A percentile compares a stretch with the other conserved stretches of the same genome.
These are phyloP conservation scores for Chytriomyces sp. DNA, from an alignment of 192 early-diverging fungal genomes.

Conservation along the genomic window DNA sequence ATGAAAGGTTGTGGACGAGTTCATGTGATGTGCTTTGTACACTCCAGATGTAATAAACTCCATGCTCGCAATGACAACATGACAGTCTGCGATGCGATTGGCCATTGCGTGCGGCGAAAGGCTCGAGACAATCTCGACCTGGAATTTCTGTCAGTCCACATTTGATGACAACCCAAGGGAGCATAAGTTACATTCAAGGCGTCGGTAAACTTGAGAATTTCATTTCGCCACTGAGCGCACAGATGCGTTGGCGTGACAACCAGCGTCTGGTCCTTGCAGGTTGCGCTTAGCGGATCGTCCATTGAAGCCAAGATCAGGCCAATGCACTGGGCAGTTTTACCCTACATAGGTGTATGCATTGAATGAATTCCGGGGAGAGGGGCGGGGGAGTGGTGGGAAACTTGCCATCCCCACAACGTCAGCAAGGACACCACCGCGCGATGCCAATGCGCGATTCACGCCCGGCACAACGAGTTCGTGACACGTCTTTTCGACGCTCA, in stretches of 20 bases:
- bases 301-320: neutral
- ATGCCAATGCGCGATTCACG: neutral
- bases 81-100: neutral
- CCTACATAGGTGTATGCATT: neutral
- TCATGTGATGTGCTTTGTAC: too few species aligned
- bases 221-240: neutral
- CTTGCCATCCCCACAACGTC: constrained; percentile 13
- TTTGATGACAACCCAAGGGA: too few species aligned
- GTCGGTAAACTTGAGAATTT: constrained; percentile 20
- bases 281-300: neutral
- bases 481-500: neutral
- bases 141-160: too few species aligned
- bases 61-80: constrained; percentile 6
- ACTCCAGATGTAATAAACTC: constrained; percentile 8
- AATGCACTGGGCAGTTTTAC: constrained; percentile 21
- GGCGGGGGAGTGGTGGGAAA: neutral
- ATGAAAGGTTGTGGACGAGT: neutral
- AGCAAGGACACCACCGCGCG: constrained; percentile 15
- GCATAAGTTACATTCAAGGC: neutral
- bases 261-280: neutral
- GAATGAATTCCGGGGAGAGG: neutral
- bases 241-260: constrained; percentile 17
- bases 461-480: neutral
- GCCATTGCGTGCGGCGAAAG: neutral
- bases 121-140: neutral